Conservation (phyloP, 495 filamentous ascomycete genomes). For the Aspergillus avenaceus region DNA sequence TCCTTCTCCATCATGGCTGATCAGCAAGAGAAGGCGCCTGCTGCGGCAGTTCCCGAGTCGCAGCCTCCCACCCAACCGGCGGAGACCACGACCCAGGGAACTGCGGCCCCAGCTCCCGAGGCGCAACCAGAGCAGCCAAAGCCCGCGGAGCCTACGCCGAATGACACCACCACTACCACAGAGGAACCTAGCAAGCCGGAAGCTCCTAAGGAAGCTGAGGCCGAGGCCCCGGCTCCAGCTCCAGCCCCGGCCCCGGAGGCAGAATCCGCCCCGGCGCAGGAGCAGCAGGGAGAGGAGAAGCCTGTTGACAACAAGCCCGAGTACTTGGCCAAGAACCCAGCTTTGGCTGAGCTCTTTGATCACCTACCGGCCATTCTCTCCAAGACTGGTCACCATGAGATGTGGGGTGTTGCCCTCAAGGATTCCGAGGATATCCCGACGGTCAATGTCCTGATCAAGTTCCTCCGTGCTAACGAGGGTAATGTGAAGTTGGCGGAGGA, state of each 20-base stretch:
- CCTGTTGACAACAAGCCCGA: slow-evolving; percentile 24
- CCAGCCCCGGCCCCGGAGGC: slow-evolving; percentile 1
- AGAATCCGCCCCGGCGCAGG: slow-evolving; percentile 4
- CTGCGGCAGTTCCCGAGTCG: slow-evolving; percentile 2
- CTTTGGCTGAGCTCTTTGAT: slow-evolving; percentile 34
- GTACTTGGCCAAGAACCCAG: slow-evolving; percentile 37
- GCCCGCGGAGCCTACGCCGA: slow-evolving; percentile 15
- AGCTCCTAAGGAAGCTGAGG: slow-evolving; percentile 7
- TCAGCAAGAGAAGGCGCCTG: slow-evolving; percentile 17
- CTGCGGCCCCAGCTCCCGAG: slow-evolving; percentile 8
- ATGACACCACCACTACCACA: slow-evolving; percentile 6
- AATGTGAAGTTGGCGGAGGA: slow-evolving; percentile 65
- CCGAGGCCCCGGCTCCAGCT: slow-evolving; percentile 12
- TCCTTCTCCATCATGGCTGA: slow-evolving; percentile 16
- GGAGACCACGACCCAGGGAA: slow-evolving; percentile 4
- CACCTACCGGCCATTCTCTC: slow-evolving; percentile 41
- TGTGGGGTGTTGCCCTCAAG: slow-evolving; percentile 69
- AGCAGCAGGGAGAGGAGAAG: slow-evolving; percentile 18
- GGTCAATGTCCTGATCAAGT: slow-evolving; percentile 84
- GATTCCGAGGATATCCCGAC: slow-evolving; percentile 61
- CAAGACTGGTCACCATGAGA: slow-evolving; percentile 56
- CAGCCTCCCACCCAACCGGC: slow-evolving; percentile 4
- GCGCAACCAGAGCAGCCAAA: slow-evolving; percentile 19
- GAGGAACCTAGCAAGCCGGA: slow-evolving; percentile 17
- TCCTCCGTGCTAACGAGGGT: slow-evolving; percentile 80